A percentile compares a stretch with the other conserved stretches of the same genome.
These are phyloP conservation scores for Neurospora tetraspora DNA, from an alignment of 495 filamentous ascomycete genomes.

Conservation along the genomic window DNA sequence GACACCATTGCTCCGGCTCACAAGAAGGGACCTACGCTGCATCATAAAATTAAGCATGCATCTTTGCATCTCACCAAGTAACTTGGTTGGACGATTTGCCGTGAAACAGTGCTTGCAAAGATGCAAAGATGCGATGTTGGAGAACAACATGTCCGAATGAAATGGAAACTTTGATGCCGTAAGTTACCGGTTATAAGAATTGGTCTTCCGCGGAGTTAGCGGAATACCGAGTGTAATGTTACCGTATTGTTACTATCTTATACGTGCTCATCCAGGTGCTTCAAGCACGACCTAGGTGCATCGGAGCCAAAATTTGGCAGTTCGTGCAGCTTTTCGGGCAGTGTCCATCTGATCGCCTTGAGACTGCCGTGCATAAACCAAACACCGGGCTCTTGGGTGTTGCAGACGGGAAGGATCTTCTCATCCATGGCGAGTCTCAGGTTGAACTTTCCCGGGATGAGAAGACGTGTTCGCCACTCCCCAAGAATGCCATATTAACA, in stretches of 20 bases:
- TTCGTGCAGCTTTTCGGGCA: background rate
- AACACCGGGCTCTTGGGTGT: background rate
- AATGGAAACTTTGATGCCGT: background rate
- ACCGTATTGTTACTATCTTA: background rate
- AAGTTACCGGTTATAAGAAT: background rate
- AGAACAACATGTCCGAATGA: background rate
- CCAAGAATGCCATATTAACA: background rate
- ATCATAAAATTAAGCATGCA: background rate
- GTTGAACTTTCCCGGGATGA: background rate
- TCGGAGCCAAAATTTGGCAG: background rate
- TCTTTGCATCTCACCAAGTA: background rate
- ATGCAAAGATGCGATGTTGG: background rate
- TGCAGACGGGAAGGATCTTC: background rate
- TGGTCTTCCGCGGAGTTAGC: background rate
- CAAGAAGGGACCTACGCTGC: background rate
- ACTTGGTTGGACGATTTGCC: background rate
- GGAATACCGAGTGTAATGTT: background rate
- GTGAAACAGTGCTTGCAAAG: background rate
- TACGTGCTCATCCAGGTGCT: background rate
- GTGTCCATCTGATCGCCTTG: background rate
- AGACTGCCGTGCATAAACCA: background rate
- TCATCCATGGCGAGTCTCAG: background rate
- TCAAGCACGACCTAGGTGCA: background rate
- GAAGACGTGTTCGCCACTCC: background rate
- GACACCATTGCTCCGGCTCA: background rate